Evolutionary conservation across 805 yeast species (phyloP).

Genomic region (Torulaspora indica): DNA sequence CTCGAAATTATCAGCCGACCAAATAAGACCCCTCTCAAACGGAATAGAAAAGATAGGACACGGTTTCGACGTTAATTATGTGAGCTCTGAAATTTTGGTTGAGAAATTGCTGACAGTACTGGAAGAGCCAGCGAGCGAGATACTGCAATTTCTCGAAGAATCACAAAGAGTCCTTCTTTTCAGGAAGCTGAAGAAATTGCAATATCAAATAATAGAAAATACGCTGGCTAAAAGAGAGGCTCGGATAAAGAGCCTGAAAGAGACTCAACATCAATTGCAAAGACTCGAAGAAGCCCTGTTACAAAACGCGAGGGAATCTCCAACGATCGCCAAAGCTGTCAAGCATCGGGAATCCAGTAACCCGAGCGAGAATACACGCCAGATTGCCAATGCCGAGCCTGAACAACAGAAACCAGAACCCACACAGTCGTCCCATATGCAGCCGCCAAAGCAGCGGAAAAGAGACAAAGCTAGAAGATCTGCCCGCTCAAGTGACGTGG

Average conservation of each 20-base stretch:
- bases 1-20: constrained; percentile 47
- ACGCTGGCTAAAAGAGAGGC: constrained; percentile 37
- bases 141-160: constrained; percentile 35
- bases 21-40: constrained; percentile 42
- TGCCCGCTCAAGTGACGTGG: constrained; percentile 21
- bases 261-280: constrained; percentile 34
- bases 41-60: constrained; percentile 78
- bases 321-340: constrained; percentile 26
- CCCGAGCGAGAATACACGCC: not conserved
- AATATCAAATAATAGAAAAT: constrained; percentile 41
- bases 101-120: constrained; percentile 38
- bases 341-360: constrained; percentile 9
- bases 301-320: constrained; percentile 36
- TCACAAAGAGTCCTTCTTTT: constrained; percentile 49
- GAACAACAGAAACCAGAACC: not conserved
- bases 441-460: not conserved
- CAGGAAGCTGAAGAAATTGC: constrained; percentile 53
- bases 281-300: constrained; percentile 35
- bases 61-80: constrained; percentile 68
- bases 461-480: constrained; percentile 4
- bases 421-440: not conserved
- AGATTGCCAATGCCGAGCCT: not conserved
- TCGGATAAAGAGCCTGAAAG: constrained; percentile 32
- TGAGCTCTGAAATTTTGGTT: constrained; percentile 44
- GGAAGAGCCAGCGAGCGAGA: constrained; percentile 39